Conservation (phyloP, 495 filamentous ascomycete species). For the Cercophora sp. region DNA sequence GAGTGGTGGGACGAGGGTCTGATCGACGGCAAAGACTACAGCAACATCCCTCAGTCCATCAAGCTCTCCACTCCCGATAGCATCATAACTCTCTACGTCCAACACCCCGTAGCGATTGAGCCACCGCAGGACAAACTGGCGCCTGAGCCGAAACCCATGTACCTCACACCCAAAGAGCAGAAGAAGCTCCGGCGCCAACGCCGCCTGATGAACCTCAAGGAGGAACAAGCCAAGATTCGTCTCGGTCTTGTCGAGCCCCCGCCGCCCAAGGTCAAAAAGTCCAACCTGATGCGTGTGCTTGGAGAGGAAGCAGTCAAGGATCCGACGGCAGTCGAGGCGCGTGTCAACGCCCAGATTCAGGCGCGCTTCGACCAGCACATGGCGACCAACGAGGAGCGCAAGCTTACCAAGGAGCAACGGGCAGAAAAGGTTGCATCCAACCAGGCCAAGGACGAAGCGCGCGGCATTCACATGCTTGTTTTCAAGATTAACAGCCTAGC, state of each 20-base stretch:
- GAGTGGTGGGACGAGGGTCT: slow-evolving; percentile 99
- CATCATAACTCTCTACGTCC: slow-evolving; percentile 84
- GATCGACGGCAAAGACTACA: slow-evolving; percentile 68
- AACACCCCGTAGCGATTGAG: slow-evolving; percentile 89
- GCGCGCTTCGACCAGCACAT: slow-evolving; percentile 77
- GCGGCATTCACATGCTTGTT: slow-evolving; percentile 77
- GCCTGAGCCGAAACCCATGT: slow-evolving; percentile 83
- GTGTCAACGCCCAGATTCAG: slow-evolving; percentile 84
- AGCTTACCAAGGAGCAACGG: slow-evolving; percentile 84
- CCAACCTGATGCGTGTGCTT: slow-evolving; percentile 95
- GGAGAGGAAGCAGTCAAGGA: slow-evolving; percentile 97
- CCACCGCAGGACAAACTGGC: slow-evolving; percentile 83
- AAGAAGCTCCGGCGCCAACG: slow-evolving; percentile 86
- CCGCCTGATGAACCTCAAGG: slow-evolving; percentile 86
- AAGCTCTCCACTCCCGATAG: slow-evolving; percentile 76
- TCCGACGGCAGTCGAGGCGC: slow-evolving; percentile 92
- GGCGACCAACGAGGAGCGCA: slow-evolving; percentile 76
- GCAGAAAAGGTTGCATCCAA: slow-evolving; percentile 79
- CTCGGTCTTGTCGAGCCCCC: slow-evolving; percentile 85
- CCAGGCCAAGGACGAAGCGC: slow-evolving; percentile 81
- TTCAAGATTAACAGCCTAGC: slow-evolving; percentile 85
- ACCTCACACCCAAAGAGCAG: slow-evolving; percentile 84
- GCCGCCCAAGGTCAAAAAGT: slow-evolving; percentile 91
- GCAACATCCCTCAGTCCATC: slow-evolving; percentile 58
- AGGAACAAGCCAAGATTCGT: slow-evolving; percentile 92